Evolutionary conservation across 371 early-diverging fungal genomes (phyloP).

Genomic region (Mucor mucedo): DNA sequence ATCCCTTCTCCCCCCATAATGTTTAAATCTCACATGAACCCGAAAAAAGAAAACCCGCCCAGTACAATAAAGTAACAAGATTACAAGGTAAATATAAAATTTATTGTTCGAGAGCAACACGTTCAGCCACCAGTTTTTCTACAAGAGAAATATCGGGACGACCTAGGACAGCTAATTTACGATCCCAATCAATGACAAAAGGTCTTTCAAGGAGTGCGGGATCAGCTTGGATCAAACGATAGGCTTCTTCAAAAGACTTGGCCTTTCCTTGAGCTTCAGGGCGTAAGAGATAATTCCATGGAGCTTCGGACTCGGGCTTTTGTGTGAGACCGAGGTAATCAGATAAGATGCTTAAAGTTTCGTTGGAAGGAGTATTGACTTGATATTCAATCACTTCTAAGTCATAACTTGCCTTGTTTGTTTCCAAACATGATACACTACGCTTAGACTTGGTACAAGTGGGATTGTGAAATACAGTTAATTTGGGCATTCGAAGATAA

Average conservation of each 20-base stretch:
- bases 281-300: slow-evolving; percentile 35
- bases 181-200: slow-evolving; percentile 52
- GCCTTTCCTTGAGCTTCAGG: slow-evolving; percentile 39
- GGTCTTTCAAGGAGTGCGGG: slow-evolving; percentile 51
- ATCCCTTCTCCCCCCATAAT: not conserved
- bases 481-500: slow-evolving; percentile 7
- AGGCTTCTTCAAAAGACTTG: slow-evolving; percentile 36
- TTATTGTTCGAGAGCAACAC: not conserved
- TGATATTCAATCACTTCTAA: slow-evolving; percentile 41
- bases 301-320: slow-evolving; percentile 8
- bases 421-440: slow-evolving; percentile 30
- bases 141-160: slow-evolving; percentile 45
- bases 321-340: slow-evolving; percentile 39
- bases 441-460: slow-evolving; percentile 43
- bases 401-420: slow-evolving; percentile 31
- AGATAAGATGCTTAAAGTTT: slow-evolving; percentile 30
- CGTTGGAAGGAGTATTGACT: slow-evolving; percentile 31
- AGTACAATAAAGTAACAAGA: not conserved
- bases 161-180: slow-evolving; percentile 50
- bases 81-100: not conserved
- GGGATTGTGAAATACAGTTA: slow-evolving; percentile 47
- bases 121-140: slow-evolving; percentile 29
- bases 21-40: not conserved
- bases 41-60: no score
- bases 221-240: slow-evolving; percentile 36